phyloP scores from a whole-genome alignment of 2,329 filamentous ascomycete genomes.

The Colletotrichum orbiculare region DNA sequence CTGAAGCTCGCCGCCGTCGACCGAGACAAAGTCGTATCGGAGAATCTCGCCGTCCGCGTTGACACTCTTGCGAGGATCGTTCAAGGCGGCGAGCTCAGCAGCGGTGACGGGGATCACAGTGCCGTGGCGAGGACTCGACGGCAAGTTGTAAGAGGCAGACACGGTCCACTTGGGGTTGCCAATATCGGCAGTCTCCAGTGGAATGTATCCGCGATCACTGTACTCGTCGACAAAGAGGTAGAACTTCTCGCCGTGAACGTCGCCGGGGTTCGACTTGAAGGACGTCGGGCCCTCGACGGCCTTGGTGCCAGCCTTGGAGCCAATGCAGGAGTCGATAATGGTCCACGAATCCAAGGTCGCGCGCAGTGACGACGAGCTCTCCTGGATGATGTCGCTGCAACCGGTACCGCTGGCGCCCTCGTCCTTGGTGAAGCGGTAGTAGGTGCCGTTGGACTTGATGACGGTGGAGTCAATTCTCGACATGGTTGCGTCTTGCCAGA shows the following conservation, averaged over 20 bases:
- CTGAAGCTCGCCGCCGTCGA: constrained; percentile 30
- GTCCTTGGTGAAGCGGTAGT: constrained; percentile 67
- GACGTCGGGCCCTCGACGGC: constrained; percentile 63
- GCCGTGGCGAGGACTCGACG: constrained; percentile 62
- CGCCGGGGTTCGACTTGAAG: constrained; percentile 61
- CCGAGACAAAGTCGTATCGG: constrained; percentile 38
- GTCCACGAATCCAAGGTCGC: constrained; percentile 56
- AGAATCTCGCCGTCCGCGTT: constrained; percentile 38
- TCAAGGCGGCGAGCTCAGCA: constrained; percentile 52
- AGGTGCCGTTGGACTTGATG: constrained; percentile 52
- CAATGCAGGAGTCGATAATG: constrained; percentile 59
- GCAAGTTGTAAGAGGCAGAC: constrained; percentile 57
- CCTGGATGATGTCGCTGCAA: constrained; percentile 65
- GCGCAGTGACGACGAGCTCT: constrained; percentile 55
- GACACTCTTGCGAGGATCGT: constrained; percentile 28
- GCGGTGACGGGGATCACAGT: constrained; percentile 64
- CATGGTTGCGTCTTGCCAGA: constrained; percentile 63
- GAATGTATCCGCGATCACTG: constrained; percentile 61
- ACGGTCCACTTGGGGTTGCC: constrained; percentile 60
- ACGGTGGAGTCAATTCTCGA: constrained; percentile 66
- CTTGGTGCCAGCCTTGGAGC: constrained; percentile 58
- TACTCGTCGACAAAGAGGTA: constrained; percentile 69
- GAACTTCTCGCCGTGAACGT: constrained; percentile 63
- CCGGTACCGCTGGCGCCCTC: constrained; percentile 60
- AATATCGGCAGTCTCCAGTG: constrained; percentile 62